These are phyloP conservation scores for Xylaria sp. DNA, from an alignment of 495 filamentous ascomycete genomes.

Conservation along the genomic window DNA sequence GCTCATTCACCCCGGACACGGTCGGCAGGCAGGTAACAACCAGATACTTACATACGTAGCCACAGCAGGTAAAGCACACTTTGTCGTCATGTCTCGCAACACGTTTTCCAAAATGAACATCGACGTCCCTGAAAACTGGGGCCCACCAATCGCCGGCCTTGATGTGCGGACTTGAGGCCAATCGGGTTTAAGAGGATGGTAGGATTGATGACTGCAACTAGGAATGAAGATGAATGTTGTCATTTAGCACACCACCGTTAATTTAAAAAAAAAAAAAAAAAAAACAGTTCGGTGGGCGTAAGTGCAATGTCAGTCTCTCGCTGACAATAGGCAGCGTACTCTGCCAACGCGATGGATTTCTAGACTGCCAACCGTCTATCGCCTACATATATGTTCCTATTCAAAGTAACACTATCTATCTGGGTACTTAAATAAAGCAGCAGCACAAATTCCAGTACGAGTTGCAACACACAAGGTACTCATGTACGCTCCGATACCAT, in stretches of 20 bases:
- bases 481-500: too few relatives aligned
- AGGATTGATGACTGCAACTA: slow-evolving; percentile 6
- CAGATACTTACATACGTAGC: background rate
- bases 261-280: too few relatives aligned
- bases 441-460: background rate
- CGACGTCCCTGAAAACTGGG: background rate
- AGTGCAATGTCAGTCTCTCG: slow-evolving; percentile 1
- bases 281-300: background rate
- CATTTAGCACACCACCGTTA: slow-evolving; percentile 2
- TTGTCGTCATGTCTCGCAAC: background rate
- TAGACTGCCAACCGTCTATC: background rate
- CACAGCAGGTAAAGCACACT: background rate
- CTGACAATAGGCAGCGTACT: background rate
- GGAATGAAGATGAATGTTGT: background rate
- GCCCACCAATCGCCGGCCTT: slow-evolving; percentile 6
- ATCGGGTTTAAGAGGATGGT: slow-evolving; percentile 5
- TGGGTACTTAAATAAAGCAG: background rate
- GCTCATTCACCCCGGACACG: background rate
- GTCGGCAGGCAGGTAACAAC: background rate
- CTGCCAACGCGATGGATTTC: background rate
- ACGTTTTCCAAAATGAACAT: background rate
- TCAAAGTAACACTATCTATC: background rate
- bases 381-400: too few relatives aligned
- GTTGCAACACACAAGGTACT: too few relatives aligned
- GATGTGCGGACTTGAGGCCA: background rate